Evolutionary conservation across 2,329 filamentous ascomycete genomes (phyloP).

Genomic region (Trichothecium sympodiale): DNA sequence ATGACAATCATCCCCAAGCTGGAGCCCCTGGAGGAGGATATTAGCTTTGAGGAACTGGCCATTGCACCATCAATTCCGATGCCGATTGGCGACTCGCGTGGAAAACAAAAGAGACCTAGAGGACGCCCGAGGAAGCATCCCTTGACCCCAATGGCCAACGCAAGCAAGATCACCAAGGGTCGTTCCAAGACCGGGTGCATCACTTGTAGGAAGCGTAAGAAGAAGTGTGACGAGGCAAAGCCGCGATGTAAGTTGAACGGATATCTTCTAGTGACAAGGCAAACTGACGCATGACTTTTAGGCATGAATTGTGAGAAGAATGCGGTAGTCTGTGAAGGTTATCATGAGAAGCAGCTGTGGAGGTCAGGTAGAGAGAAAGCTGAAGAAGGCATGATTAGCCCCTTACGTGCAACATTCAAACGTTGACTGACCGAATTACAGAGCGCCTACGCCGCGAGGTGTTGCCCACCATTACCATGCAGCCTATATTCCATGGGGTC

Average conservation of each 20-base stretch:
- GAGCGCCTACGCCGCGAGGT: conserved; percentile 38
- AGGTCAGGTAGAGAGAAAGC: conserved; percentile 70
- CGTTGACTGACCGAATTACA: conserved; percentile 13
- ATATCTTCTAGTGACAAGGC: conserved; percentile 11
- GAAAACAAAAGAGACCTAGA: conserved; percentile 53
- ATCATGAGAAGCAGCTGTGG: conserved; percentile 79
- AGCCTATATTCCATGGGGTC: conserved; percentile 66
- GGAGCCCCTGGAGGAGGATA: conserved; percentile 45
- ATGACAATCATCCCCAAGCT: conserved; percentile 39
- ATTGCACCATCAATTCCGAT: conserved; percentile 9
- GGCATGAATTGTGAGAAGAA: conserved; percentile 89
- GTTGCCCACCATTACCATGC: conserved; percentile 44
- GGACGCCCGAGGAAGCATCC: conserved; percentile 78
- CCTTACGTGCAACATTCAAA: not conserved
- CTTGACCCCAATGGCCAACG: conserved; percentile 41
- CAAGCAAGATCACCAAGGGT: conserved; percentile 68
- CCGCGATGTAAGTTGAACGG: conserved; percentile 45
- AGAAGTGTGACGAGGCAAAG: conserved; percentile 62
- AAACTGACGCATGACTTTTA: conserved; percentile 21
- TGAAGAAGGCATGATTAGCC: conserved; percentile 46
- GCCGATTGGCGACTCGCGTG: conserved; percentile 12
- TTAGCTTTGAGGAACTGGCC: conserved; percentile 38
- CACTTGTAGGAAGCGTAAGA: conserved; percentile 57
- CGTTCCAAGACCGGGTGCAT: conserved; percentile 59
- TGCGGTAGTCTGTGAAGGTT: conserved; percentile 82